These are phyloP conservation scores for Ophiostoma quercus DNA, from an alignment of 2,329 filamentous ascomycete genomes.

Conservation along the genomic window DNA sequence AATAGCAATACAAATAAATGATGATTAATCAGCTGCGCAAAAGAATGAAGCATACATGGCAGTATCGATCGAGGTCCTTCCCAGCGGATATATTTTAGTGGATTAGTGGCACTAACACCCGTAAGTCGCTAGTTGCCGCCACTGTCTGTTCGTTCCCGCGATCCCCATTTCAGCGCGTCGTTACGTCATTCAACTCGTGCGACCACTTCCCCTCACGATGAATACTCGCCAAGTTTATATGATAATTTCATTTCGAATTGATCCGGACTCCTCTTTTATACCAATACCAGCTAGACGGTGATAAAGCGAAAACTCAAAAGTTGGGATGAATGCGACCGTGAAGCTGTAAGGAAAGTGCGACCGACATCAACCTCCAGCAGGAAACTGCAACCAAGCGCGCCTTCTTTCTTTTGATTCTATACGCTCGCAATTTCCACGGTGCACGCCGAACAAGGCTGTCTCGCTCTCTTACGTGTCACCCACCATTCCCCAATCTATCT, in stretches of 20 bases:
- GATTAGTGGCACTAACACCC: background rate
- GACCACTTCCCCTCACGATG: slow-evolving; percentile 3
- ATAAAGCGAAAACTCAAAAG: background rate
- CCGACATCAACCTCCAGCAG: background rate
- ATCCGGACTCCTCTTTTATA: background rate
- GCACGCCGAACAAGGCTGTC: background rate
- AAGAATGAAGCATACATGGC: background rate
- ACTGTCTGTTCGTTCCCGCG: background rate
- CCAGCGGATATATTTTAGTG: background rate
- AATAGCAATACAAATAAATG: background rate
- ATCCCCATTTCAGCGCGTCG: background rate
- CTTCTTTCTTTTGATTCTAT: background rate
- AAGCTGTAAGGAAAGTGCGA: background rate
- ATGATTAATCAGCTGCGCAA: background rate
- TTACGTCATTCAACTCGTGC: slow-evolving; percentile 10
- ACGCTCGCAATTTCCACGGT: background rate
- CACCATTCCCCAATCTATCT: background rate
- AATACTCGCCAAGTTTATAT: background rate
- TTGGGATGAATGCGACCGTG: background rate
- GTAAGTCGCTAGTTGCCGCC: background rate
- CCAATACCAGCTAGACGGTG: background rate
- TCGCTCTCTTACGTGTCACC: background rate
- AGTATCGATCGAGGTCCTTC: background rate
- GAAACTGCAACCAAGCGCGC: background rate
- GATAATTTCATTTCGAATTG: background rate